Percentiles rank a stretch among this genome's conserved stretches.
phyloP scores from a whole-genome alignment of 2,329 filamentous ascomycete species.

The Sclerotinia spermophila region DNA sequence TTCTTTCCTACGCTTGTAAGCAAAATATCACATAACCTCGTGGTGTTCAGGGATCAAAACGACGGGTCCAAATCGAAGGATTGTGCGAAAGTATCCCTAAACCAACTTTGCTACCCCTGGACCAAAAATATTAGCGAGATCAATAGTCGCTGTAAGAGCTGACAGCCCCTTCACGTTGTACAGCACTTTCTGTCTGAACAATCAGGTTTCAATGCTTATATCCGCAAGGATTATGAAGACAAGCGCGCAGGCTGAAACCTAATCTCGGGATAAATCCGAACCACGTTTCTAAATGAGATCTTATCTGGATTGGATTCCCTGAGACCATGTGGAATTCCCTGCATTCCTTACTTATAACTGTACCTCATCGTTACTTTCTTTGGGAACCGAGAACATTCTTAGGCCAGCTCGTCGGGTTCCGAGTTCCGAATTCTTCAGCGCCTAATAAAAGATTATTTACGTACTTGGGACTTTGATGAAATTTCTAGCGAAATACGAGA shows the following conservation, averaged over 20 bases:
- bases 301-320: not conserved
- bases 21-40: not conserved
- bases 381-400: not conserved
- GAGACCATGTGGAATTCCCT: not conserved
- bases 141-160: not conserved
- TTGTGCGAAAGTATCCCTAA: not conserved
- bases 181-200: not conserved
- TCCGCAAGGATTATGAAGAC: not conserved
- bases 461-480: not conserved
- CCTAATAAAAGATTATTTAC: not conserved
- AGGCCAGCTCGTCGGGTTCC: not conserved
- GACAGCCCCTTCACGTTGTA: not conserved
- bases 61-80: not conserved
- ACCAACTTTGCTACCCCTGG: not conserved
- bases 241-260: conserved; percentile 1
- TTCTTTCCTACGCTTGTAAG: not conserved
- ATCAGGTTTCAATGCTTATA: not conserved
- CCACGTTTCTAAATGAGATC: not conserved
- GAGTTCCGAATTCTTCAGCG: not conserved
- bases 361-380: not conserved
- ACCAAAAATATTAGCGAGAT: not conserved
- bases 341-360: not conserved
- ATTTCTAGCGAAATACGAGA: not conserved
- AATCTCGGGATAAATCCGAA: conserved; percentile 1
- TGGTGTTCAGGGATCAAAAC: not conserved